phyloP scores from a whole-genome alignment of 176 grass and related monocot species.

The Juncus inflexus region DNA sequence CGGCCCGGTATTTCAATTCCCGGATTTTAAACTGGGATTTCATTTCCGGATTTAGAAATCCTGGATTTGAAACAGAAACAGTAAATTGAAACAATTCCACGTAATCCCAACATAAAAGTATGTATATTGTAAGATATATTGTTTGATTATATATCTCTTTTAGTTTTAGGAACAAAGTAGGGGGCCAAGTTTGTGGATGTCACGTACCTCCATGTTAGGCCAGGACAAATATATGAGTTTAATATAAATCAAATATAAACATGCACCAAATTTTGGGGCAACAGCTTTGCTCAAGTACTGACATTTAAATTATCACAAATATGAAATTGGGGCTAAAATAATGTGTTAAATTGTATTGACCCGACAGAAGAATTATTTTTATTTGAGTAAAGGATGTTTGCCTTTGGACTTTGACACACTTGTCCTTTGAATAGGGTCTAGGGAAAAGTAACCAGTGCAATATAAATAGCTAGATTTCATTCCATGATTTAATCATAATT shows the following conservation, averaged over 20 bases:
- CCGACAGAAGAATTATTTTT: conserved; percentile 3
- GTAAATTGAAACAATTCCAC: neutral
- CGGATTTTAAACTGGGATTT: neutral
- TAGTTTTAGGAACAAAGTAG: conserved; percentile 20
- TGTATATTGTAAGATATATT: neutral
- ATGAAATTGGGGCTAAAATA: conserved; percentile 1
- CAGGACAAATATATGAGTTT: conserved; percentile 6
- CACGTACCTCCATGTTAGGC: conserved; percentile 10
- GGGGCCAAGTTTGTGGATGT: neutral
- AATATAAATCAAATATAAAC: conserved; percentile 18
- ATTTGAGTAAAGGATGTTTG: conserved; percentile 15
- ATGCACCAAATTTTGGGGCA: conserved; percentile 24
- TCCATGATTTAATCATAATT: conserved; percentile 2
- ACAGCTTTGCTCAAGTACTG: conserved; percentile 5
- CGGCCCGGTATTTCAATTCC: neutral
- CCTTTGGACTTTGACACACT: conserved; percentile 16
- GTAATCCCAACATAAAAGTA: neutral
- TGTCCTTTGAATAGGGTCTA: conserved; percentile 23
- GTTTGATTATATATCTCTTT: neutral
- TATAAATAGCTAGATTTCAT: conserved; percentile 21
- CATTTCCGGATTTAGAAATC: conserved; percentile 1
- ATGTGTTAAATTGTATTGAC: conserved; percentile 2
- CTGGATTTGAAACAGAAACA: neutral
- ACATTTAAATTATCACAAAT: conserved; percentile 3
- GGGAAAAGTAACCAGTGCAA: conserved; percentile 7